Conservation (phyloP, 2,329 filamentous ascomycete species). For the Didymosphaeria variabile region DNA sequence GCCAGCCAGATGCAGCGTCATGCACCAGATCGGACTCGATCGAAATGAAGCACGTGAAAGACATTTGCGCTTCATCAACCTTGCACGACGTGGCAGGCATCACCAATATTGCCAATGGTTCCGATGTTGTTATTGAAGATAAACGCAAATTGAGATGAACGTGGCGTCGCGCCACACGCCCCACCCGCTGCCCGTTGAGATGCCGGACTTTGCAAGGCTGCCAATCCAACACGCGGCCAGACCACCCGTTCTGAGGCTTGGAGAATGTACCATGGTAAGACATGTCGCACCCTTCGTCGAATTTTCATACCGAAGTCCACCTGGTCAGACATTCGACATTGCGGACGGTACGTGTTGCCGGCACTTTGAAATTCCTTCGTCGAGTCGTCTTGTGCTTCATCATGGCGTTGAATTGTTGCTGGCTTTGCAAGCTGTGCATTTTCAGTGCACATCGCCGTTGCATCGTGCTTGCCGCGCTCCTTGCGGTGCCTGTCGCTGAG, state of each 20-base stretch:
- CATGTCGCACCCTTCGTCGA: neutral
- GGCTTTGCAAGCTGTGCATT: constrained; percentile 31
- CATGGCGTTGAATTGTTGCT: constrained; percentile 27
- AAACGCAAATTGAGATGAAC: neutral
- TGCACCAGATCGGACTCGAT: too few species aligned
- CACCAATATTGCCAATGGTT: too few species aligned
- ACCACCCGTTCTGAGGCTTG: neutral
- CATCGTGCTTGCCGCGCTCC: neutral
- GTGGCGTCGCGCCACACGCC: constrained; percentile 7
- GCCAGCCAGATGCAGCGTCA: neutral
- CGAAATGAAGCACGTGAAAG: too few species aligned
- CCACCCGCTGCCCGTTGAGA: constrained; percentile 3
- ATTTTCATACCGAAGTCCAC: constrained; percentile 16
- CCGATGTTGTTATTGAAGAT: neutral
- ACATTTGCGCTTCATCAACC: too few species aligned
- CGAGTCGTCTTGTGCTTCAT: constrained; percentile 26
- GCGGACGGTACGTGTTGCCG: constrained; percentile 13
- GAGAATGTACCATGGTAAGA: neutral
- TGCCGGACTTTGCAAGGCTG: neutral
- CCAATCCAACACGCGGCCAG: neutral
- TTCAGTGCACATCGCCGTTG: constrained; percentile 19
- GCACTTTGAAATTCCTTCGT: constrained; percentile 21
- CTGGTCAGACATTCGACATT: neutral
- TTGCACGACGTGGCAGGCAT: neutral
- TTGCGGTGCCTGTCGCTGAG: neutral